A percentile compares a stretch with the other conserved stretches of the same genome.
Evolutionary conservation across 1,139 yeast genomes (phyloP).

Genomic region (Blastobotrys malaysiensis): DNA sequence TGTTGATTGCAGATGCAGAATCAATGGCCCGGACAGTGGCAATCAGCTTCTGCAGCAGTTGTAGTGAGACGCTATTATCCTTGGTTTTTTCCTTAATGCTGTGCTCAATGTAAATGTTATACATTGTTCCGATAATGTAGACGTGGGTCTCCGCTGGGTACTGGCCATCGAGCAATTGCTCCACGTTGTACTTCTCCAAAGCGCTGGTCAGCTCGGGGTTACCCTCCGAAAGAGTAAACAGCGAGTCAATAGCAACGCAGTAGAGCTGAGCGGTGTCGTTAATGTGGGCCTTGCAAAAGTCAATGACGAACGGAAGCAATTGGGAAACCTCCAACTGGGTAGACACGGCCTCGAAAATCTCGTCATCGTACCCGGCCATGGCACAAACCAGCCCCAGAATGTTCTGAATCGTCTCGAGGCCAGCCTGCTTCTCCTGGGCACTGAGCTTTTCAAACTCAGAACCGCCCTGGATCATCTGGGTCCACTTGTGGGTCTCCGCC

Average conservation of each 20-base stretch:
- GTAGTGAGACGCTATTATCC: neutral
- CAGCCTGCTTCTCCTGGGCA: slow-evolving; percentile 36
- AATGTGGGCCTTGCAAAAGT: slow-evolving; percentile 1
- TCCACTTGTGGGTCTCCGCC: slow-evolving; percentile 4
- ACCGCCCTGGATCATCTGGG: neutral
- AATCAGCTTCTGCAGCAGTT: neutral
- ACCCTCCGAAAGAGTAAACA: slow-evolving; percentile 25
- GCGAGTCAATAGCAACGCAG: slow-evolving; percentile 20
- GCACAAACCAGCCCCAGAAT: slow-evolving; percentile 63
- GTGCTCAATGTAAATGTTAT: slow-evolving; percentile 16
- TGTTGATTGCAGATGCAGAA: neutral
- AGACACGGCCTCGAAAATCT: slow-evolving; percentile 48
- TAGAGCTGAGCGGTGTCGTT: slow-evolving; percentile 2
- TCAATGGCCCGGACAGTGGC: neutral
- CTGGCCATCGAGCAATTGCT: slow-evolving; percentile 11
- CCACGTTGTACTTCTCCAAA: slow-evolving; percentile 10
- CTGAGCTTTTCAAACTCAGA: slow-evolving; percentile 31
- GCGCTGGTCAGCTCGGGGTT: slow-evolving; percentile 19
- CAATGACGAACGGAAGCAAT: slow-evolving; percentile 5
- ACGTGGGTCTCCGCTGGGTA: slow-evolving; percentile 20
- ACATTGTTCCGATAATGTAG: slow-evolving; percentile 25
- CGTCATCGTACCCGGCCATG: slow-evolving; percentile 60
- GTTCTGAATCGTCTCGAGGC: slow-evolving; percentile 70
- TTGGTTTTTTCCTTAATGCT: neutral
- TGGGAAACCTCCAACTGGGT: neutral